Evolutionary conservation across 2,329 filamentous ascomycete species (phyloP).

Genomic region (Geosmithia flava): DNA sequence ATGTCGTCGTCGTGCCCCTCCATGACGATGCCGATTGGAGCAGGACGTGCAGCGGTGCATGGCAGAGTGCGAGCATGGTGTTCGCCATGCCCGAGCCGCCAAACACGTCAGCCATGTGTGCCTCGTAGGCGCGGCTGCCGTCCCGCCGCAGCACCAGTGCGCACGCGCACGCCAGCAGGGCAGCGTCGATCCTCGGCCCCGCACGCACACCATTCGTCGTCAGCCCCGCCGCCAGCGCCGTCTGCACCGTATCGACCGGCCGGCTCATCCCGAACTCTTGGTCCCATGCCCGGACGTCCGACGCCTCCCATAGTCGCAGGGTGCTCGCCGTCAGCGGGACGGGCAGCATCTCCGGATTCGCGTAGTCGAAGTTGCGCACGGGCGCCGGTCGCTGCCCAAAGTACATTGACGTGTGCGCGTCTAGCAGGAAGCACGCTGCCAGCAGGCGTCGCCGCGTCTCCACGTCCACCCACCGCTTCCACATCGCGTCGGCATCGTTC

Average conservation of each 20-base stretch:
- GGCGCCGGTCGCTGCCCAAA: constrained; percentile 31
- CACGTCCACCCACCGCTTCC: constrained; percentile 30
- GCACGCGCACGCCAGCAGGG: constrained; percentile 8
- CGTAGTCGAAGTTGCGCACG: constrained; percentile 21
- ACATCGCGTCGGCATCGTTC: not conserved
- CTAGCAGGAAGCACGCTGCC: constrained; percentile 43
- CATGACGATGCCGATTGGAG: constrained; percentile 33
- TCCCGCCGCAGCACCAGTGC: constrained; percentile 6
- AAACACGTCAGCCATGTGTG: constrained; percentile 23
- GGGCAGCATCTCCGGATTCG: constrained; percentile 18
- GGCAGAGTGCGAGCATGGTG: constrained; percentile 43
- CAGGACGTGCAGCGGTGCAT: constrained; percentile 45
- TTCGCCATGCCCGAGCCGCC: constrained; percentile 30
- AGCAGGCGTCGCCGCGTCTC: constrained; percentile 42
- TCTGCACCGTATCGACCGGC: constrained; percentile 7
- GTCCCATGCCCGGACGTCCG: constrained; percentile 32
- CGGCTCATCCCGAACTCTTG: constrained; percentile 1
- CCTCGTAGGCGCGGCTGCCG: constrained; percentile 9
- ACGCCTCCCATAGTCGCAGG: constrained; percentile 35
- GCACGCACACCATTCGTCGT: constrained; percentile 20
- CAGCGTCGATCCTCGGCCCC: constrained; percentile 23
- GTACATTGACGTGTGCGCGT: constrained; percentile 42
- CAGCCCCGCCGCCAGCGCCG: constrained; percentile 17
- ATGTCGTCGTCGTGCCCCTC: not conserved
- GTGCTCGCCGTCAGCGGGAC: constrained; percentile 35